Evolutionary conservation across 2,329 filamentous ascomycete species (phyloP).

Genomic region (Sclerotinia subarctica): DNA sequence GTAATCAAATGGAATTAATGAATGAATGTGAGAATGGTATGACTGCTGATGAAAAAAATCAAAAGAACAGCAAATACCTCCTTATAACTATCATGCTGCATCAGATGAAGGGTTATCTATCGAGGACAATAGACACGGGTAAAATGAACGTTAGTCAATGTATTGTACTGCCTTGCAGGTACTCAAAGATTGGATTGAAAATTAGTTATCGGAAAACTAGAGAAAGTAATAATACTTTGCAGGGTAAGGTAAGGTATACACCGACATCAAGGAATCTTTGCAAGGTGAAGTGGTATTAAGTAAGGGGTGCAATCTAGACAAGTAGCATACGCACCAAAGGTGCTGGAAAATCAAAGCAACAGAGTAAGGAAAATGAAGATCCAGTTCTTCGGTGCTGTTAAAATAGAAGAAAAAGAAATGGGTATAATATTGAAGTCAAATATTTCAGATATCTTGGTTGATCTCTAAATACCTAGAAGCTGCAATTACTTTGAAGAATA

Average conservation of each 20-base stretch:
- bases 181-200: neutral
- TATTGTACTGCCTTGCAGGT: slow-evolving; percentile 24
- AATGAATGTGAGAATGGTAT: slow-evolving; percentile 13
- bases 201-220: neutral
- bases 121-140: too few species aligned
- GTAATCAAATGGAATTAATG: neutral
- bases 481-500: neutral
- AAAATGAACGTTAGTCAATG: slow-evolving; percentile 3
- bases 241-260: neutral
- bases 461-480: neutral
- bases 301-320: neutral
- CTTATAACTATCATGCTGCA: neutral
- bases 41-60: neutral
- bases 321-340: neutral
- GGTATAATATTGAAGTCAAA: neutral
- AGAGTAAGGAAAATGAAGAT: neutral
- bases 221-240: neutral
- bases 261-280: neutral
- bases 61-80: neutral
- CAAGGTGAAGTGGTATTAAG: neutral
- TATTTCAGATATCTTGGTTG: neutral
- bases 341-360: neutral
- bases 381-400: neutral
- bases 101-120: neutral
- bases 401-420: neutral